phyloP scores from a whole-genome alignment of 2,329 filamentous ascomycete species.

The Fusarium poae region DNA sequence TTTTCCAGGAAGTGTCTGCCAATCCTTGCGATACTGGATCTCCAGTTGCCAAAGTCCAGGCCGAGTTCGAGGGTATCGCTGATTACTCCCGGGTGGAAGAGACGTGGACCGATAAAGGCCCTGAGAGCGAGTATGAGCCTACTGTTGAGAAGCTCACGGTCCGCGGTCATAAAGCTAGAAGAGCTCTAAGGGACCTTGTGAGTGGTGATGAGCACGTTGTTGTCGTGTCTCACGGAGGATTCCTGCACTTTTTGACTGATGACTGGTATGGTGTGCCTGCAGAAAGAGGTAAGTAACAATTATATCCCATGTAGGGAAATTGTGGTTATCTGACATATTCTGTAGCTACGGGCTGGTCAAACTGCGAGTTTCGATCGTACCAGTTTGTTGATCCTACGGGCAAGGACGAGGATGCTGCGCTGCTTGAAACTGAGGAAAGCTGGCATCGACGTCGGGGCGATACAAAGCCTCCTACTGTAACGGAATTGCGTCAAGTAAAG shows the following conservation, averaged over 20 bases:
- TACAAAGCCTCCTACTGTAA: slow-evolving; percentile 56
- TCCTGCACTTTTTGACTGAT: slow-evolving; percentile 86
- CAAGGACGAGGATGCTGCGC: slow-evolving; percentile 61
- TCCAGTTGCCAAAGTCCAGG: slow-evolving; percentile 63
- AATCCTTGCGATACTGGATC: slow-evolving; percentile 83
- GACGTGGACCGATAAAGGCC: slow-evolving; percentile 78
- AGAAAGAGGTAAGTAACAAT: slow-evolving; percentile 53
- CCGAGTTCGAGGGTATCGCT: slow-evolving; percentile 72
- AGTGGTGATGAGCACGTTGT: slow-evolving; percentile 74
- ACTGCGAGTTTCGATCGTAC: slow-evolving; percentile 79
- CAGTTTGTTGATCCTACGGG: slow-evolving; percentile 68
- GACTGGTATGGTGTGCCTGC: slow-evolving; percentile 76
- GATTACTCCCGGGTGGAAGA: slow-evolving; percentile 72
- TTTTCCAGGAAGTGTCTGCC: slow-evolving; percentile 82
- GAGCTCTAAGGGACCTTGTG: slow-evolving; percentile 65
- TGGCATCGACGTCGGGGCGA: slow-evolving; percentile 60
- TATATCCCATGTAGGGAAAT: not conserved
- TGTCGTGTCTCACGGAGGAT: slow-evolving; percentile 85
- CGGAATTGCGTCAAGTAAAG: slow-evolving; percentile 62
- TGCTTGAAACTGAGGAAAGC: slow-evolving; percentile 65
- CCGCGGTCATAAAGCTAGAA: slow-evolving; percentile 71
- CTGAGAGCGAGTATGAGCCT: slow-evolving; percentile 60
- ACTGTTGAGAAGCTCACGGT: slow-evolving; percentile 66
- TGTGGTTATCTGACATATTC: slow-evolving; percentile 20
- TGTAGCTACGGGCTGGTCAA: slow-evolving; percentile 78